These are phyloP conservation scores for Fomitopsis schrenkii DNA, from an alignment of 1,284 basidiomycete species.

Conservation along the genomic window DNA sequence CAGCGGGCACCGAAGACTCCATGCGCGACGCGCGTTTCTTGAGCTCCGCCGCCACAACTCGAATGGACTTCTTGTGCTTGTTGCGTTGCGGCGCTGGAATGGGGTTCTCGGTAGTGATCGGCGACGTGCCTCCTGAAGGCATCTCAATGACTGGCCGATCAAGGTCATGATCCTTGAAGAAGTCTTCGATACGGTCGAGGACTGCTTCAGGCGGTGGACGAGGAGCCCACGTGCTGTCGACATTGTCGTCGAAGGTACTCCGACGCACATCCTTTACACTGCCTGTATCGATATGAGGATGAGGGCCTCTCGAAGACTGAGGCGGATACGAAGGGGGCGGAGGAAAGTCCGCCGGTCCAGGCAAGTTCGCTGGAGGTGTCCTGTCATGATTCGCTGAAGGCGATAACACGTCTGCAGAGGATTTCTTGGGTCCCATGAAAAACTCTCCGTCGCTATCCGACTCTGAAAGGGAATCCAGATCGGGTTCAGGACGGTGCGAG, in stretches of 20 bases:
- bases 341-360: constrained; percentile 20
- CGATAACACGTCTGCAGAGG: constrained; percentile 10
- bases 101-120: constrained; percentile 62
- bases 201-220: constrained; percentile 93
- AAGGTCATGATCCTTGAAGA: constrained; percentile 95
- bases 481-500: background rate
- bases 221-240: constrained; percentile 73
- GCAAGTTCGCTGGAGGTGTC: constrained; percentile 18
- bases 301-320: constrained; percentile 10
- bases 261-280: constrained; percentile 36
- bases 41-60: constrained; percentile 84
- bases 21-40: constrained; percentile 59
- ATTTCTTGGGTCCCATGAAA: constrained; percentile 28
- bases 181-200: constrained; percentile 90
- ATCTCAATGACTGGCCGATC: constrained; percentile 94
- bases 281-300: constrained; percentile 19
- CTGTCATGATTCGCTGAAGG: constrained; percentile 14
- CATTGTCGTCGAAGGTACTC: constrained; percentile 56
- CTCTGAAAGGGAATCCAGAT: constrained; percentile 13
- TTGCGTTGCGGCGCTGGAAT: constrained; percentile 35
- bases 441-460: constrained; percentile 42
- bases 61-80: constrained; percentile 83
- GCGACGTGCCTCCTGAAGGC: constrained; percentile 72
- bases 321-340: constrained; percentile 7
- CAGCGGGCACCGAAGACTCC: constrained; percentile 43